Evolutionary conservation across 768 basidiomycete species (phyloP).

Genomic region (Russula sp.): DNA sequence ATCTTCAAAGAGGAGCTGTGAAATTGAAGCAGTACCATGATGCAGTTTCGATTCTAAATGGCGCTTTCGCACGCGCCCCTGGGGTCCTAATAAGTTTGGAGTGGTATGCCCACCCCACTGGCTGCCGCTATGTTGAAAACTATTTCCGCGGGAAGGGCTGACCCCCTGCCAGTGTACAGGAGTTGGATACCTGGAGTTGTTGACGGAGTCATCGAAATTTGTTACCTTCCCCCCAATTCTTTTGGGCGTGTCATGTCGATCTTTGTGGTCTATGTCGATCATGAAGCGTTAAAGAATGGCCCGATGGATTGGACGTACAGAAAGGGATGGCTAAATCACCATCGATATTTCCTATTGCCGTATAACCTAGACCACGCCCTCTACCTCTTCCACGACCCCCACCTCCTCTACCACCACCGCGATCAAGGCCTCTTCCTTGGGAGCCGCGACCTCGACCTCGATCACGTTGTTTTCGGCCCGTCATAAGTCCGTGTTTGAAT

Average conservation of each 20-base stretch:
- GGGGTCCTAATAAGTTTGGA: slow-evolving; percentile 12
- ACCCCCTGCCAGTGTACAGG: not conserved
- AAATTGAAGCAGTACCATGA: slow-evolving; percentile 46
- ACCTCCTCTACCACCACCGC: slow-evolving; percentile 28
- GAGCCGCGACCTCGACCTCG: slow-evolving; percentile 25
- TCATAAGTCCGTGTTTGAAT: not conserved
- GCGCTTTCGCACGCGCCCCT: slow-evolving; percentile 27
- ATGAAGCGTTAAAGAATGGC: not conserved
- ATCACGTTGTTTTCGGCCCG: slow-evolving; percentile 21
- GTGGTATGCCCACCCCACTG: not conserved
- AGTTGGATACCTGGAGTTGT: not conserved
- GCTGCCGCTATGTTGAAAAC: slow-evolving; percentile 2
- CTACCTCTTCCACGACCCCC: slow-evolving; percentile 23
- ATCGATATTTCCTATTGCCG: not conserved
- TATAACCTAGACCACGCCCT: slow-evolving; percentile 22
- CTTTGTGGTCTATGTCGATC: not conserved
- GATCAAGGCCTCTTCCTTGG: slow-evolving; percentile 27
- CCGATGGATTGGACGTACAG: not conserved
- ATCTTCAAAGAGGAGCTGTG: slow-evolving; percentile 48
- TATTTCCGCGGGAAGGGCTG: not conserved
- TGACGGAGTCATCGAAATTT: not conserved
- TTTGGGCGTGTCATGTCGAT: not conserved
- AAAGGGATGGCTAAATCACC: slow-evolving; percentile 21
- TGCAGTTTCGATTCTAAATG: slow-evolving; percentile 30
- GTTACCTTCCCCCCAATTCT: not conserved